Conservation (phyloP, 306 rosid species). For the Luffa aegyptiaca region DNA sequence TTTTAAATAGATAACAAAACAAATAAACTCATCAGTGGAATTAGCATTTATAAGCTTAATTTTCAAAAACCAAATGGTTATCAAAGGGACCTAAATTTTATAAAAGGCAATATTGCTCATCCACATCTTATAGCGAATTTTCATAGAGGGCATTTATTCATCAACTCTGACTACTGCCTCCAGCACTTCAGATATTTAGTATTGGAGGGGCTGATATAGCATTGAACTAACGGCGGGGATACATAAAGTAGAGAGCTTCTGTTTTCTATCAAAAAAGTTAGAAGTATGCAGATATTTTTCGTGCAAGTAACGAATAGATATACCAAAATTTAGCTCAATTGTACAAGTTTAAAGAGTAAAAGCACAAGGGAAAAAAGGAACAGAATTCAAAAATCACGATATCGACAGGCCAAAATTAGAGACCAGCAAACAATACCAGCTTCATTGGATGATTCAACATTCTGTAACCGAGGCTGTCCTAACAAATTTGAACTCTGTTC, state of each 20-base stretch:
- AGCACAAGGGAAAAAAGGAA: not conserved
- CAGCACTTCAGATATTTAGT: not conserved
- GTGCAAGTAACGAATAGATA: not conserved
- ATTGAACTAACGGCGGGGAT: not conserved
- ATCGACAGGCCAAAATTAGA: not conserved
- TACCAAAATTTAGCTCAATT: not conserved
- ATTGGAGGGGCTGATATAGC: not conserved
- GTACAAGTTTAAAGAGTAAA: not conserved
- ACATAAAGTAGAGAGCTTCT: not conserved
- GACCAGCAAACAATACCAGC: slow-evolving; percentile 33
- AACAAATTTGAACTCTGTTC: slow-evolving; percentile 61
- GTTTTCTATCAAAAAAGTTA: not conserved
- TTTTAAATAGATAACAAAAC: too few relatives aligned
- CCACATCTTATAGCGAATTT: not conserved
- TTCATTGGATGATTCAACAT: slow-evolving; percentile 55
- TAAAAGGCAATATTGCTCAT: not conserved
- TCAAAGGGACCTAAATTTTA: not conserved
- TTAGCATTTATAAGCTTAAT: too few relatives aligned
- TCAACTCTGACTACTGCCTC: not conserved
- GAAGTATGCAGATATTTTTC: not conserved
- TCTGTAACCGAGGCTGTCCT: slow-evolving; percentile 51
- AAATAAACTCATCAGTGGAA: too few relatives aligned
- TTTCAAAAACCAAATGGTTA: too few relatives aligned
- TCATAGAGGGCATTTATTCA: not conserved
- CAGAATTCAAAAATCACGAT: not conserved